Evolutionary conservation across 192 early-diverging fungal genomes (phyloP).

Genomic region (Backusella luteola): DNA sequence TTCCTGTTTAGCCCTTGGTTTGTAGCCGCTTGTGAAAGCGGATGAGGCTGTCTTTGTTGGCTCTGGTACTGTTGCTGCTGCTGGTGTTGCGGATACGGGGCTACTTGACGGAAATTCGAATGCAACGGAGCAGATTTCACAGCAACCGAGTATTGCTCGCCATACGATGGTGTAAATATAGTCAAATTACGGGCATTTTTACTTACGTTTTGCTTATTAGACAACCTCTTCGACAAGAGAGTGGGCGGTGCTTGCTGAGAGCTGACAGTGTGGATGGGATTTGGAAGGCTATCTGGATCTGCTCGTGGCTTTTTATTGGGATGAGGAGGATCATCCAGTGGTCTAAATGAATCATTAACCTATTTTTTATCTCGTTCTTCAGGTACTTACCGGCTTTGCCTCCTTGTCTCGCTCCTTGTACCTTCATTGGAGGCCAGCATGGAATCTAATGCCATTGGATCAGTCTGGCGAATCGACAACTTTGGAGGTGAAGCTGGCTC

Average conservation of each 20-base stretch:
- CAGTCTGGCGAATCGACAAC: background rate
- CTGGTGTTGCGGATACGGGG: constrained; percentile 26
- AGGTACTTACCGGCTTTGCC: constrained; percentile 3
- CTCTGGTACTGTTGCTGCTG: constrained; percentile 16
- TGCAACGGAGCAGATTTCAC: constrained; percentile 50
- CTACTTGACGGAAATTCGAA: constrained; percentile 33
- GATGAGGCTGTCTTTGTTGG: constrained; percentile 6
- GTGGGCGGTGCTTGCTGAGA: constrained; percentile 8
- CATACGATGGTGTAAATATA: constrained; percentile 50
- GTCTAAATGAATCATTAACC: constrained; percentile 8
- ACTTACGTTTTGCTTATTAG: constrained; percentile 32
- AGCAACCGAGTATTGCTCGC: constrained; percentile 37
- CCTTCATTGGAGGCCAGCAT: constrained; percentile 16
- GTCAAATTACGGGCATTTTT: constrained; percentile 45
- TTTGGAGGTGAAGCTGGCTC: constrained; percentile 24
- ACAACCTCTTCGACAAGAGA: constrained; percentile 26
- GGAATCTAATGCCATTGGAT: constrained; percentile 33
- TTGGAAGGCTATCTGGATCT: constrained; percentile 8
- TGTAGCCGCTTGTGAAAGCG: background rate
- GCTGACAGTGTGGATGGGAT: constrained; percentile 11
- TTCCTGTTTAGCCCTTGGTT: background rate
- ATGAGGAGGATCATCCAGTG: constrained; percentile 2
- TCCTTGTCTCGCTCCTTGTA: background rate
- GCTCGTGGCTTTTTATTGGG: constrained; percentile 14
- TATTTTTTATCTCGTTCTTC: constrained; percentile 14